phyloP scores from a whole-genome alignment of 225 moss, liverwort and hornwort species.

The Ulota crispa region DNA sequence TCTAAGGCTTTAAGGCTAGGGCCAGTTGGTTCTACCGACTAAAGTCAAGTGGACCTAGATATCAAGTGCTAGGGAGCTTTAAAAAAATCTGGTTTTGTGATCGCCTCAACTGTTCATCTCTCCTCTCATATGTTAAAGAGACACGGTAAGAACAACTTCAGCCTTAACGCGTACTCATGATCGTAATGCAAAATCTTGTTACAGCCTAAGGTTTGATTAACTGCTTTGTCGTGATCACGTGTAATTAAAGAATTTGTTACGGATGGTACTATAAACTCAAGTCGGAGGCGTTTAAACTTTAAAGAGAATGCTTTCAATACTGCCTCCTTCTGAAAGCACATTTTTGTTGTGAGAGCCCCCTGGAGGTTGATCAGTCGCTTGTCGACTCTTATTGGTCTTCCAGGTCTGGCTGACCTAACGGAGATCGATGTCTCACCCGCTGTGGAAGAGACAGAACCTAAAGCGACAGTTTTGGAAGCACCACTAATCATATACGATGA shows the following conservation, averaged over 20 bases:
- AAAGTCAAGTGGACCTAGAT: neutral
- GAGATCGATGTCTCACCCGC: neutral
- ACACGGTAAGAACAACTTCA: neutral
- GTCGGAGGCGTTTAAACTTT: no score
- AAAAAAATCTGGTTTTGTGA: neutral
- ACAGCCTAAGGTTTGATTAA: neutral
- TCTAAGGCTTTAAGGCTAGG: neutral
- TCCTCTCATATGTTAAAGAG: neutral
- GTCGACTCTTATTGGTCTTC: no score
- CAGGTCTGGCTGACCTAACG: conserved; percentile 15
- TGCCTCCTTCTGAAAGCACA: no score
- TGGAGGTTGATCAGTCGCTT: neutral
- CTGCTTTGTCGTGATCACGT: neutral
- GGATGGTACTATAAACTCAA: neutral
- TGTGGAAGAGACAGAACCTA: neutral
- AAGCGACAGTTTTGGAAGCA: neutral
- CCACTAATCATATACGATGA: neutral
- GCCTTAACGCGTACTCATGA: neutral
- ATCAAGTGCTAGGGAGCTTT: neutral
- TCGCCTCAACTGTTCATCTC: neutral
- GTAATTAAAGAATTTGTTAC: neutral
- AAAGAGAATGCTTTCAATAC: no score
- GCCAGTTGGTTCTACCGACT: neutral
- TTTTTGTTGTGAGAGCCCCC: neutral
- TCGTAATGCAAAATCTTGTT: no score